Base-by-base conservation (phyloP, 2,329 filamentous ascomycete species). In the Fusarium neocosmosporiellum region DNA sequence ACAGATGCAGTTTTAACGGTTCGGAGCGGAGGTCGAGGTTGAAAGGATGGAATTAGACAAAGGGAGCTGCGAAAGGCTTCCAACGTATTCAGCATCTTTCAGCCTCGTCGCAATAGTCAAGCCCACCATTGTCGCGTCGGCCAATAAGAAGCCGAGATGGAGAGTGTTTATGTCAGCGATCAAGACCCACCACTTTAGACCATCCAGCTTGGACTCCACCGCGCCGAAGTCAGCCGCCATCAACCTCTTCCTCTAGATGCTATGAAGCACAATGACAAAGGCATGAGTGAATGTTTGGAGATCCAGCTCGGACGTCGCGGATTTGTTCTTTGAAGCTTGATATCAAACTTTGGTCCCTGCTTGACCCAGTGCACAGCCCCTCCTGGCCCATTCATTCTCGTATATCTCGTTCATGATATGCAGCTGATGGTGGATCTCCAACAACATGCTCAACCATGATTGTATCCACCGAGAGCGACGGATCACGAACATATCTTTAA, bases 31-130 rank as follows among this genome's bases (percentile, higher is more conserved):
- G 14, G 24, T 22, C 22, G 6, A 27, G 31, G 37, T 34, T 50
- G 36, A 16, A 20, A 36, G 59, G 55, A 59, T 65, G 60, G 59
- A 48, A 48, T 27, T 66, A 65, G 46, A 24, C 31, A 33, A 53
- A 34, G 41, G 18, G 27, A 69, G 55, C 65, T 46, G 59, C 43
- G 54, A 20, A 41, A 63, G 54, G 43, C 43, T 61, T 50, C 37
- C 62, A 57, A 63, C 39, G 46, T 48, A 65, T 72, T 72, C 60
- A 48, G 67, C 63, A 39, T 43, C 60, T 36, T 59, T 65, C 73
- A 75, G 71, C 71, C 73, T 71, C 57, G 73, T 77, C 73, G 75
- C 75, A 72, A 76, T 50, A 64, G 75, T 67, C 59, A 64, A 54
- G 61, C 54, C 50, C 58, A 34, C 66, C 46, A 63, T 36, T 36